Base-by-base conservation (phyloP, 1,139 yeast species). In the Zygoascus meyerae region DNA sequence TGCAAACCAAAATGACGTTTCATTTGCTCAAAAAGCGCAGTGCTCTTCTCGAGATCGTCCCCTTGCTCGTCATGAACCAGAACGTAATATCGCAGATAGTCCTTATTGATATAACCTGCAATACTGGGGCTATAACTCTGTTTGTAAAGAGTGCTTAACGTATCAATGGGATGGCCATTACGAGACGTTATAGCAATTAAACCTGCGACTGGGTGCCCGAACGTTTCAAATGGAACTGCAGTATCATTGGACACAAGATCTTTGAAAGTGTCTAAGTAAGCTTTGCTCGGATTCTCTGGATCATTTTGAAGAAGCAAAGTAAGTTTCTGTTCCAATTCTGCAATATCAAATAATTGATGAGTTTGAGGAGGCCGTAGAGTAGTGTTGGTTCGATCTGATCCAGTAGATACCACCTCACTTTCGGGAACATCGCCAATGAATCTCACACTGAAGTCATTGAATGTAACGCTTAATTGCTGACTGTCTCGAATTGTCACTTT, bases 161-260 rank as follows among this genome's bases (percentile, higher is more conserved):
- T 62, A 11, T 76, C 81, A 2, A 80, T 58, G 1, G 82, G 69
- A 51, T 80, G 81, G 21, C 60, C 57, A 41, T 62, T 64, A 28
- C 59, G 55, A 26, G 72, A 64, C 44, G 83, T 74, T 2, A 90
- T 71, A 4, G 84, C 83, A 46, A 89, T 73, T 14, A 90, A 65
- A 45, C 90, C 86, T 1, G 89, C 76, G 1, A 89, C 77, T 0
- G 98, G 97, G 62, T 92, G 97, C 56, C 86, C 83, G 62, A 90
- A 83, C 2, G 92, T 82, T 62, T 92, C 97, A 62, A 86, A 89
- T 1, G 95, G 83, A 2, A 87, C 80, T 5, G 86, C 70, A 18
- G 75, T 26, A 18, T 45, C 42, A 11, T 44, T 31, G 7, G 49
- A 37, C 5, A 46, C 33, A n/a, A 83, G 63, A 4, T 78, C 44